phyloP scores from a whole-genome alignment of 441 rosid species.

The Mallotus japonicus region DNA sequence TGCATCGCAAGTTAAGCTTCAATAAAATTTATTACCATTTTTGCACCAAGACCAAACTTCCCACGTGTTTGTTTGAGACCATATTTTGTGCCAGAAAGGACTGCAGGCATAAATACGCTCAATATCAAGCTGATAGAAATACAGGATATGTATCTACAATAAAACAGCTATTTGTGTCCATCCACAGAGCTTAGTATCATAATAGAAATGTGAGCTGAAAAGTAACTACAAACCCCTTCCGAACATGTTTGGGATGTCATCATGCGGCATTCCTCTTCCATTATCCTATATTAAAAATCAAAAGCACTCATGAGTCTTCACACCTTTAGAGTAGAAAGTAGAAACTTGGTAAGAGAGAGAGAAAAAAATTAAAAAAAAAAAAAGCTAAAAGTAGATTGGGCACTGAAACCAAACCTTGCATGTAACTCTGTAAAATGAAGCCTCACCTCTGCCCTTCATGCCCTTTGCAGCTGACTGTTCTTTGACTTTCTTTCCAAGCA shows the following conservation, averaged over 20 bases:
- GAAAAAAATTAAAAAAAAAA: too few relatives aligned
- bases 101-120: slow-evolving; percentile 43
- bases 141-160: neutral
- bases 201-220: slow-evolving; percentile 20
- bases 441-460: slow-evolving; percentile 85
- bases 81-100: slow-evolving; percentile 95
- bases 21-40: slow-evolving; percentile 61
- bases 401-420: slow-evolving; percentile 71
- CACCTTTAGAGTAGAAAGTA: slow-evolving; percentile 5
- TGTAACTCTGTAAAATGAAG: slow-evolving; percentile 87
- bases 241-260: slow-evolving; percentile 99
- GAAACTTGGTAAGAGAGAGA: neutral
- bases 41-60: slow-evolving; percentile 98
- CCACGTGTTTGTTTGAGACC: slow-evolving; percentile 99
- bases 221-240: slow-evolving; percentile 68
- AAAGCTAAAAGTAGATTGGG: slow-evolving; percentile 12
- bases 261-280: slow-evolving; percentile 99
- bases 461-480: slow-evolving; percentile 65
- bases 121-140: slow-evolving; percentile 21
- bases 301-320: slow-evolving; percentile 11
- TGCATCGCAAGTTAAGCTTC: neutral
- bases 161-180: neutral
- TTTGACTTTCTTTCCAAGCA: slow-evolving; percentile 74
- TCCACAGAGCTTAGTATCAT: slow-evolving; percentile 10
- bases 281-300: slow-evolving; percentile 64